Percentiles rank a stretch among this genome's conserved stretches.
These are phyloP conservation scores for Aspergillus hiratsukae DNA, from an alignment of 2,329 filamentous ascomycete species.

Conservation along the genomic window DNA sequence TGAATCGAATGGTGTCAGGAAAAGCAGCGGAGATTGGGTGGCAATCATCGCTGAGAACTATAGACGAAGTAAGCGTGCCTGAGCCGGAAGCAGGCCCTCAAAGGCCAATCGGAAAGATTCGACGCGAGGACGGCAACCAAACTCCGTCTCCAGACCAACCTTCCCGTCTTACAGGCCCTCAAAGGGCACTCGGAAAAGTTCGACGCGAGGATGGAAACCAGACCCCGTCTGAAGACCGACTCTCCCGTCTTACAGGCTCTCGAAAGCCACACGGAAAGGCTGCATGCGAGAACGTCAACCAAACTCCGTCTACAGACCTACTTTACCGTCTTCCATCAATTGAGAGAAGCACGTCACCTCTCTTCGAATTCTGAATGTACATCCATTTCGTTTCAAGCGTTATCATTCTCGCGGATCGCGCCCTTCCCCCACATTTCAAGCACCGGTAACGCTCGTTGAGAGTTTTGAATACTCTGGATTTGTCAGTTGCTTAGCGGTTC, in stretches of 20 bases:
- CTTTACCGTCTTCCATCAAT: constrained; percentile 14
- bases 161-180: constrained; percentile 2
- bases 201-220: neutral
- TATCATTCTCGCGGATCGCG: neutral
- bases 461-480: neutral
- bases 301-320: neutral
- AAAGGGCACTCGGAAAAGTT: neutral
- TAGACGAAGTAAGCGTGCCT: neutral
- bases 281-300: neutral
- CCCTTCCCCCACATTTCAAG: neutral
- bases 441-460: neutral
- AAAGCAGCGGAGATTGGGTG: constrained; percentile 4
- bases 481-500: neutral
- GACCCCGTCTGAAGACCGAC: too few species aligned
- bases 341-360: constrained; percentile 11
- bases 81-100: neutral
- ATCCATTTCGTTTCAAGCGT: neutral
- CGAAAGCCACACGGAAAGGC: neutral
- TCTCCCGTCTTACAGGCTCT: constrained; percentile 11
- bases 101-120: neutral
- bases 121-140: neutral
- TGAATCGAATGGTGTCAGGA: constrained; percentile 7
- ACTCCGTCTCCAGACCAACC: neutral
- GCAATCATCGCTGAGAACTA: neutral
- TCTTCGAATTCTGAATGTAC: constrained; percentile 7